phyloP scores from a whole-genome alignment of 1,139 yeast species.

The Scheffersomyces illinoinensis region DNA sequence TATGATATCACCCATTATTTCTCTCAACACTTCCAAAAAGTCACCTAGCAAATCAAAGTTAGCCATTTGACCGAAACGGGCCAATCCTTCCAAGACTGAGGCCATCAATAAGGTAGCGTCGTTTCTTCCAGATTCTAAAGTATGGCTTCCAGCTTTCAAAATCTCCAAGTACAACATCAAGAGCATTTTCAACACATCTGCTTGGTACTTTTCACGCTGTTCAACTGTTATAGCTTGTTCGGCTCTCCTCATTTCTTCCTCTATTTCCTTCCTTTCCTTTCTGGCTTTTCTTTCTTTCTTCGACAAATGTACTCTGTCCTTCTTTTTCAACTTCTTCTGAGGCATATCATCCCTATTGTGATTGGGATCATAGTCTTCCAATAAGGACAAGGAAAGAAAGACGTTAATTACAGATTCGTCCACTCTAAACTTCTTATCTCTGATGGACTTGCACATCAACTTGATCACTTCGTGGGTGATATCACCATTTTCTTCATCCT shows the following conservation, averaged over 20 bases:
- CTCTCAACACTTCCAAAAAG: constrained; percentile 83
- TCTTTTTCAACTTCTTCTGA: constrained; percentile 63
- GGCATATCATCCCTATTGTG: constrained; percentile 42
- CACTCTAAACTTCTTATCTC: constrained; percentile 73
- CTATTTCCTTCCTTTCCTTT: constrained; percentile 83
- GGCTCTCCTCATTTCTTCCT: constrained; percentile 84
- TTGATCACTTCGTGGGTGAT: constrained; percentile 74
- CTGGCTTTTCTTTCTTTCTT: constrained; percentile 86
- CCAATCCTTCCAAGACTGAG: constrained; percentile 85
- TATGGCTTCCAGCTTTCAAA: constrained; percentile 49
- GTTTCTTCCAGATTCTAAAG: constrained; percentile 39
- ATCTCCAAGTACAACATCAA: constrained; percentile 77
- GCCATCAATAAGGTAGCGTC: constrained; percentile 66
- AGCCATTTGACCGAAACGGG: constrained; percentile 88
- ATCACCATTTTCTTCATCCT: constrained; percentile 78
- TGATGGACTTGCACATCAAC: constrained; percentile 66
- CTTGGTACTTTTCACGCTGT: constrained; percentile 82
- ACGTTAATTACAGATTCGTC: constrained; percentile 82
- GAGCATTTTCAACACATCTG: constrained; percentile 74
- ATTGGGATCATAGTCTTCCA: constrained; percentile 80
- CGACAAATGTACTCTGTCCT: constrained; percentile 84
- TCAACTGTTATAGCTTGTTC: constrained; percentile 85
- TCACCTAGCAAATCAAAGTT: constrained; percentile 92
- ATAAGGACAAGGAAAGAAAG: constrained; percentile 68
- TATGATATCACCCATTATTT: constrained; percentile 57